phyloP scores from a whole-genome alignment of 805 yeast genomes.

The Sugiyamaella marilandica region DNA sequence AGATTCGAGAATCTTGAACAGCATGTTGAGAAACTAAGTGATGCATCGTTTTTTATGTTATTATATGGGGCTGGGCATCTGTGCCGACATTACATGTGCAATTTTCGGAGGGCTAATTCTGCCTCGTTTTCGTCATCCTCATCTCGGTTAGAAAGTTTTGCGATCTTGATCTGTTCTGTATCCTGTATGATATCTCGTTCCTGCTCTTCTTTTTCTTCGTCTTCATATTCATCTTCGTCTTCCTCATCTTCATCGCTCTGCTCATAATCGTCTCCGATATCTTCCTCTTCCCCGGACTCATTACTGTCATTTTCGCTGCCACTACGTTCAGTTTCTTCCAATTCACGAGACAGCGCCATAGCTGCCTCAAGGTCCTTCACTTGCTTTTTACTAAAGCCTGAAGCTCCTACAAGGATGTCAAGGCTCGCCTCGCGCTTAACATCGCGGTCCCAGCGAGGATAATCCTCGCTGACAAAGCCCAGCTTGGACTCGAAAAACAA shows the following conservation, averaged over 20 bases:
- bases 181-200: slow-evolving; percentile 6
- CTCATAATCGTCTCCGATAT: slow-evolving; percentile 34
- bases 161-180: slow-evolving; percentile 6
- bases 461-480: slow-evolving; percentile 72
- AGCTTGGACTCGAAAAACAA: slow-evolving; percentile 76
- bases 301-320: slow-evolving; percentile 35
- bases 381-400: slow-evolving; percentile 68
- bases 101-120: slow-evolving; percentile 25
- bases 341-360: slow-evolving; percentile 41
- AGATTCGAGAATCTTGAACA: slow-evolving; percentile 22
- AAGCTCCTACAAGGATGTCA: slow-evolving; percentile 86
- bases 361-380: slow-evolving; percentile 72
- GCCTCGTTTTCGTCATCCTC: slow-evolving; percentile 19
- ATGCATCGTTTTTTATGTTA: neutral
- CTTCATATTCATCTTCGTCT: slow-evolving; percentile 28
- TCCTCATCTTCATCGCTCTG: slow-evolving; percentile 37
- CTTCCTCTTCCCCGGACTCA: slow-evolving; percentile 42
- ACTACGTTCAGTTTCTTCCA: slow-evolving; percentile 24
- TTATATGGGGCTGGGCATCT: neutral
- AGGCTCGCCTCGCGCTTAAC: slow-evolving; percentile 61
- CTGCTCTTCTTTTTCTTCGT: too few relatives aligned
- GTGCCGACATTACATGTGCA: neutral
- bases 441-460: slow-evolving; percentile 77
- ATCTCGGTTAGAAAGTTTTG: neutral
- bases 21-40: slow-evolving; percentile 23